Evolutionary conservation across 164 flowering plant genomes (phyloP).

Genomic region (Tinospora cordifolia): DNA sequence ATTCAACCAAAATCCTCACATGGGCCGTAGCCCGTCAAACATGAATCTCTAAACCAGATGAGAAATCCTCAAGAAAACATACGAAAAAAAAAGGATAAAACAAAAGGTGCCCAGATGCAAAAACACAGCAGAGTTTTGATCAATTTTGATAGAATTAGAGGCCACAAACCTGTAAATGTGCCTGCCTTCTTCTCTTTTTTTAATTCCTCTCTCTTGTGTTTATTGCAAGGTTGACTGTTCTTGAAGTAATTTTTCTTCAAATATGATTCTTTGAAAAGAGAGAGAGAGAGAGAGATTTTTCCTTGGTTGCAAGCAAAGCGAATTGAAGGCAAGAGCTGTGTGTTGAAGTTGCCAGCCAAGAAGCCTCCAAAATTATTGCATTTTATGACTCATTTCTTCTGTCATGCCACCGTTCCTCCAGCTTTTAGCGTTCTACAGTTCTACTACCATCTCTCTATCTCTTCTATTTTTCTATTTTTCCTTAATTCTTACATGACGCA

Average conservation of each 20-base stretch:
- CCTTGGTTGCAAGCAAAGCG: not conserved
- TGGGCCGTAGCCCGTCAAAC: not conserved
- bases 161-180: not conserved
- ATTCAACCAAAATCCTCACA: not conserved
- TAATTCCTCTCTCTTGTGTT: too few species aligned
- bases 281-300: not conserved
- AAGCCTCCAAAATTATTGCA: too few species aligned
- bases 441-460: too few species aligned
- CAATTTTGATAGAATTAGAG: not conserved
- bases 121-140: not conserved
- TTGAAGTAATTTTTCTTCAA: too few species aligned
- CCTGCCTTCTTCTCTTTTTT: too few species aligned
- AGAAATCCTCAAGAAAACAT: slow-evolving; percentile 15
- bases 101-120: not conserved
- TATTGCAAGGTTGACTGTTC: not conserved
- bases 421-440: too few species aligned
- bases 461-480: too few species aligned
- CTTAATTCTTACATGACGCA: not conserved
- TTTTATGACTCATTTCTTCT: too few species aligned
- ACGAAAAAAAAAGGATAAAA: not conserved
- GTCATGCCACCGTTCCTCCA: too few species aligned
- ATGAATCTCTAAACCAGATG: slow-evolving; percentile 12
- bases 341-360: not conserved
- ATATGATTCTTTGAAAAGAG: not conserved
- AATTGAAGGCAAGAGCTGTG: not conserved